Base-by-base conservation (phyloP, 2,329 filamentous ascomycete genomes). In the Stylonectria norvegica region DNA sequence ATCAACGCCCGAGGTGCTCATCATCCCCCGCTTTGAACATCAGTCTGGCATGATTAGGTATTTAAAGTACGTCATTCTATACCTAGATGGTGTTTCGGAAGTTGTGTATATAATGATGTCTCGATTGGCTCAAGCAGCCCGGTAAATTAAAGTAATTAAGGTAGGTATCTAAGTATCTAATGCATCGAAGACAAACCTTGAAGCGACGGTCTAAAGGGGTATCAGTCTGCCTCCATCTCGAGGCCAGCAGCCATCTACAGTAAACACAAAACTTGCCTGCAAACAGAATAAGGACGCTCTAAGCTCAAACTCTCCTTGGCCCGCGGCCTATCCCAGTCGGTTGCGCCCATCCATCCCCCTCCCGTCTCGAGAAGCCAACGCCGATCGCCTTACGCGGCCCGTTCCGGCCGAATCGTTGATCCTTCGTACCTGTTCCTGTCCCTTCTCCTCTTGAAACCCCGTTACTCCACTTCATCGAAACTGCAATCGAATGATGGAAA, bases 401-500 rank as follows among this genome's bases (percentile, higher is more conserved):
- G 53, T 56, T 40, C 53, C 53, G 51, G 40, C 48, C 47, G 41
- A 25, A 35, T 38, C n/a, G n/a, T 42, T 35, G 27, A 15, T 42
- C 32, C 35, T 25, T 30, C 30, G 14, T 30, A 23, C 42, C 35
- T 31, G 30, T 22, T 32, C 25, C 23, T 29, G 38, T 33, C 41
- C 34, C 23, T 18, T 27, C 42, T 31, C 20, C 12, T 34, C 28
- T 16, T 20, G 35, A 32, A 29, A 34, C 23, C n/a, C 30, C 33
- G 32, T 41, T 34, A 25, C 47, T 48, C 39, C 48, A 52, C 48
- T n/a, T 53, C 43, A 58, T 28, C 62, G 68, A 52, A 85, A 85
- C 48, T 78, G 73, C 55, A 85, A 63, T 48, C 81, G 72, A 23
- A 84, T 76, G 53, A 85, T 85, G 32, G 78, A 81, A 64, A 85